Conservation (phyloP, 139 green algal genomes). For the Picochlorum sp. region DNA sequence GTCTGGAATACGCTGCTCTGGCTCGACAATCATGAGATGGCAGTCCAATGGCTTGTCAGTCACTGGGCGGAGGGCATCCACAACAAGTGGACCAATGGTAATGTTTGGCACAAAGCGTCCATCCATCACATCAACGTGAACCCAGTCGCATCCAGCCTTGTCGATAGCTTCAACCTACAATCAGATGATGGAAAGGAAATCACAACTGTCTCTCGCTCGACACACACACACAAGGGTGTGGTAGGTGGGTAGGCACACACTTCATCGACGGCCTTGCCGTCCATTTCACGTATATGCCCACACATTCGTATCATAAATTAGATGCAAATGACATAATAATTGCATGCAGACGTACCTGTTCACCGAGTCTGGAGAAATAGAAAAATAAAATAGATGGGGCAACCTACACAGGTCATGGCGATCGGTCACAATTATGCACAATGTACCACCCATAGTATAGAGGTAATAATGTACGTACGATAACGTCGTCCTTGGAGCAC, state of each 20-base stretch:
- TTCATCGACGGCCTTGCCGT: too few species aligned
- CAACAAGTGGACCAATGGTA: conserved; percentile 95
- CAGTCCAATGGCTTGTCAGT: conserved; percentile 92
- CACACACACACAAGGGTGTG: neutral
- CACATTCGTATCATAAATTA: neutral
- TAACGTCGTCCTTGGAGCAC: conserved; percentile 60
- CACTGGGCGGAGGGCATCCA: conserved; percentile 89
- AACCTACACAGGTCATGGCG: conserved; percentile 35
- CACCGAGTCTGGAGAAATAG: conserved; percentile 91
- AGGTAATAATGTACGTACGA: conserved; percentile 19
- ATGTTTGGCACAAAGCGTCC: conserved; percentile 97
- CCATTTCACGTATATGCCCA: too few species aligned
- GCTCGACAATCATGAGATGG: conserved; percentile 97
- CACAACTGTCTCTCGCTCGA: neutral
- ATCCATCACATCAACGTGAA: conserved; percentile 86
- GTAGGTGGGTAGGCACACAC: too few species aligned
- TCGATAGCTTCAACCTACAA: conserved; percentile 83
- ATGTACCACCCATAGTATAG: neutral
- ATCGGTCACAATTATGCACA: neutral
- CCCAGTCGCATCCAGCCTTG: conserved; percentile 59
- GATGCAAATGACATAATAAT: neutral
- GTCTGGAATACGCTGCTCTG: conserved; percentile 80
- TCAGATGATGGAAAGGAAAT: neutral
- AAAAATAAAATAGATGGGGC: conserved; percentile 92
- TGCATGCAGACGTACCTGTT: conserved; percentile 53